These are phyloP conservation scores for Mortierella hygrophila DNA, from an alignment of 192 early-diverging fungal genomes.

Conservation along the genomic window DNA sequence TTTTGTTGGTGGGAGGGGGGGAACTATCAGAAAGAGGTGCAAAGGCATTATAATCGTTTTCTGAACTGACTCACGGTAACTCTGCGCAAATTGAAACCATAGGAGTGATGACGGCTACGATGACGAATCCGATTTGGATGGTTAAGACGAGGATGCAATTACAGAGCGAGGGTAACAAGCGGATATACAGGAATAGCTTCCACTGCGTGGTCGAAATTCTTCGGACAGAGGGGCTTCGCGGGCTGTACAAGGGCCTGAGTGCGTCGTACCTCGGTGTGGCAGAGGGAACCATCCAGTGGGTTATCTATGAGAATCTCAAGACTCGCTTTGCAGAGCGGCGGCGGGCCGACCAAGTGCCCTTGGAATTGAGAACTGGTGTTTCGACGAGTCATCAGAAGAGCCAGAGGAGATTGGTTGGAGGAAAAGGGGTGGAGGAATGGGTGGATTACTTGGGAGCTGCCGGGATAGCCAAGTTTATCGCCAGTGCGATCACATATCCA, in stretches of 20 bases:
- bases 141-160: conserved; percentile 97
- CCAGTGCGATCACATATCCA: conserved; percentile 91
- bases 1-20: too few species aligned
- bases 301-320: conserved; percentile 95
- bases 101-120: conserved; percentile 78
- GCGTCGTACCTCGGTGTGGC: conserved; percentile 91
- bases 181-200: conserved; percentile 80
- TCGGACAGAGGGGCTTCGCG: conserved; percentile 83
- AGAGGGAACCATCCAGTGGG: conserved; percentile 95
- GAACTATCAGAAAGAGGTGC: too few species aligned
- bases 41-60: neutral
- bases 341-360: conserved; percentile 7
- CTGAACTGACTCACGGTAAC: neutral
- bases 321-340: conserved; percentile 38
- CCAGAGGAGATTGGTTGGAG: conserved; percentile 28
- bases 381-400: too few species aligned
- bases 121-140: conserved; percentile 97
- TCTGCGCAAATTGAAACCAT: neutral
- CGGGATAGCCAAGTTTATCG: conserved; percentile 87
- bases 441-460: conserved; percentile 87
- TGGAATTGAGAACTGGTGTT: neutral
- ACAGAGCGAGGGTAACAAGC: conserved; percentile 60
- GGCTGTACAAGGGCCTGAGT: conserved; percentile 91
- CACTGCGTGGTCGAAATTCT: conserved; percentile 80
- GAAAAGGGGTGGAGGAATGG: conserved; percentile 72